Base-by-base conservation (phyloP, 1,284 basidiomycete species). In the Inonotus hispidus region DNA sequence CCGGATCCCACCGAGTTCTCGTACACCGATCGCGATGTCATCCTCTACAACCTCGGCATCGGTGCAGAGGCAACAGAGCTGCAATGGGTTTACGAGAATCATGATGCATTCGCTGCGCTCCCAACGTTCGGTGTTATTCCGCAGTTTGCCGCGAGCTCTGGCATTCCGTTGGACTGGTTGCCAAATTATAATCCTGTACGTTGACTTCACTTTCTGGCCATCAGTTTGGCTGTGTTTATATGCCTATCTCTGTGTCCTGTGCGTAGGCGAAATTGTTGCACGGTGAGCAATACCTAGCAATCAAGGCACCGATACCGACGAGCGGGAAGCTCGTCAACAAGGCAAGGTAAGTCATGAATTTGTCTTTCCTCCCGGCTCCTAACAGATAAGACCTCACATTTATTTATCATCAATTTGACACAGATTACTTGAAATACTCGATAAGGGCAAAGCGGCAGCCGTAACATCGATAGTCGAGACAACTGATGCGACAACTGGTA, bases 41-140 rank as follows among this genome's bases (percentile, higher is more conserved):
- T 98, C 66, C 79, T 99, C 19, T 99, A 99, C 80, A 98, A 98
- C 75, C 80, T 99, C 37, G 95, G 96, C 57, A 77, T 99, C 53
- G 97, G 96, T n/a, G 96, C 95, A 19, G 95, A 88, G 4, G 94
- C 90, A 73, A 85, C 90, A 71, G 94, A 99, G 65, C 82, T 98
- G 25, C 84, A 94, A 67, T 95, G 93, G 87, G 87, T 88, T 2
- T 99, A 87, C 70, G 97, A 99, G 77, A 87, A 88, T 60, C 82
- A 92, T 70, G 92, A 95, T 56, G 81, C 88, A 29, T 99, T 99
- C 75, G 74, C 83, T 62, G 87, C 90, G 0, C 75, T 99, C 45
- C 95, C 94, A 1, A 98, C 95, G 0, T 99, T 97, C 70, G 96
- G 94, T 61, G 95, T 99, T 52, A 83, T 99, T 63, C 95, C 96